Evolutionary conservation across 768 basidiomycete species (phyloP).

Genomic region (Favolaschia claudopus): DNA sequence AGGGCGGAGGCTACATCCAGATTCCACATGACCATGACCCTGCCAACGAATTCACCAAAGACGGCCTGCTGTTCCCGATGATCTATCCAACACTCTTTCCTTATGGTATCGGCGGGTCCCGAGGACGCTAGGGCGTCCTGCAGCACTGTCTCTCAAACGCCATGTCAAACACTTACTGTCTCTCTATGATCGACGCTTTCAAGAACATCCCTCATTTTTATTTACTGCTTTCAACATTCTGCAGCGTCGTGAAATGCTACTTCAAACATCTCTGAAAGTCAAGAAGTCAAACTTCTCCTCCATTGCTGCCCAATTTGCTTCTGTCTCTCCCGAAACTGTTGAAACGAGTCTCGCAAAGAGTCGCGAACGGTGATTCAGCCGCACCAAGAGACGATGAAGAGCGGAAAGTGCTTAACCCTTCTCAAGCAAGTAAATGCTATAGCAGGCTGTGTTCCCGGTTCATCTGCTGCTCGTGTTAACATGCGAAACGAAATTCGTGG

Average conservation of each 20-base stretch:
- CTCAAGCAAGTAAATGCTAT: constrained; percentile 24
- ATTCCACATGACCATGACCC: constrained; percentile 25
- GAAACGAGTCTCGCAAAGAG: neutral
- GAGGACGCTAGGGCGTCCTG: constrained; percentile 19
- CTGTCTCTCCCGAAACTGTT: constrained; percentile 17
- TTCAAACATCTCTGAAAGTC: constrained; percentile 8
- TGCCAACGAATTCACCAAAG: constrained; percentile 32
- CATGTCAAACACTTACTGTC: constrained; percentile 32
- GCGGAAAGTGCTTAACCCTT: constrained; percentile 17
- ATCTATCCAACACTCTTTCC: constrained; percentile 37
- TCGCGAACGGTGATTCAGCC: constrained; percentile 10
- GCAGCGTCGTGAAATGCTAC: constrained; percentile 27
- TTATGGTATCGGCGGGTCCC: constrained; percentile 36
- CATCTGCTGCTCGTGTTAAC: constrained; percentile 5
- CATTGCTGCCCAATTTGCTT: constrained; percentile 15
- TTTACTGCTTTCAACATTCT: constrained; percentile 40
- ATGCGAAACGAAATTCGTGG: neutral
- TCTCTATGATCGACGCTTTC: constrained; percentile 23
- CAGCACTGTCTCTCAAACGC: constrained; percentile 17
- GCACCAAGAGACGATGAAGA: constrained; percentile 26
- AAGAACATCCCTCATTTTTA: constrained; percentile 33
- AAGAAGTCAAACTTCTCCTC: constrained; percentile 16
- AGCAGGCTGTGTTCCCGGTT: neutral
- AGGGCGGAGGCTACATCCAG: constrained; percentile 25
- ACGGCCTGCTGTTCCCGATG: constrained; percentile 29